Evolutionary conservation across 331 rosid genomes (phyloP).

Genomic region (Acacia concinna): DNA sequence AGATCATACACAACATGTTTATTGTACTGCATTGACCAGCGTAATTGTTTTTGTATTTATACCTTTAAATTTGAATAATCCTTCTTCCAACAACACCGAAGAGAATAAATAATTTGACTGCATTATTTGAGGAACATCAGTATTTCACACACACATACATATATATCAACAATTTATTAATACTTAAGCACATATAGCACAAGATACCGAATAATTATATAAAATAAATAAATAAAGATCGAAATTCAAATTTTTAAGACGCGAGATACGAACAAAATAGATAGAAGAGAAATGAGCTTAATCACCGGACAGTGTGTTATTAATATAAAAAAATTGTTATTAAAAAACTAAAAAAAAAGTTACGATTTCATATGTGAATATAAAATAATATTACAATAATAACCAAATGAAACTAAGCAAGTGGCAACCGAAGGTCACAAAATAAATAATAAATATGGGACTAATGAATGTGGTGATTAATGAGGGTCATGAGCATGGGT

Average conservation of each 20-base stretch:
- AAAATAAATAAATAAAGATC: too few species aligned
- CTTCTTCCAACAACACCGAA: not conserved
- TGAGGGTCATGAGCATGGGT: not conserved
- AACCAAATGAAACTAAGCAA: not conserved
- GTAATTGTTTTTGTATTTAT: not conserved
- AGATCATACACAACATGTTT: not conserved
- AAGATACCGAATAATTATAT: too few species aligned
- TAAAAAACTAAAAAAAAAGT: too few species aligned
- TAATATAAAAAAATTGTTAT: not conserved
- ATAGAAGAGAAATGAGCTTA: not conserved
- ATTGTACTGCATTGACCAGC: not conserved
- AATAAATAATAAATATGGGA: too few species aligned
- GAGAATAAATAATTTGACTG: not conserved
- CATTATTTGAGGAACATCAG: not conserved
- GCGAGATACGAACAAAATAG: not conserved
- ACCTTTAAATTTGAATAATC: not conserved
- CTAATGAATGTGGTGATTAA: not conserved
- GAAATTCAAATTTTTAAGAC: not conserved
- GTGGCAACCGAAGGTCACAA: not conserved
- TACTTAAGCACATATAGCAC: too few species aligned
- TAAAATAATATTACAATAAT: too few species aligned
- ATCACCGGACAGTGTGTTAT: not conserved
- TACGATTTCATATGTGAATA: too few species aligned
- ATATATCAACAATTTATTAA: too few species aligned
- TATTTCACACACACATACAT: not conserved